Evolutionary conservation across 495 filamentous ascomycete species (phyloP).

Genomic region (Schizothecium vesticola): DNA sequence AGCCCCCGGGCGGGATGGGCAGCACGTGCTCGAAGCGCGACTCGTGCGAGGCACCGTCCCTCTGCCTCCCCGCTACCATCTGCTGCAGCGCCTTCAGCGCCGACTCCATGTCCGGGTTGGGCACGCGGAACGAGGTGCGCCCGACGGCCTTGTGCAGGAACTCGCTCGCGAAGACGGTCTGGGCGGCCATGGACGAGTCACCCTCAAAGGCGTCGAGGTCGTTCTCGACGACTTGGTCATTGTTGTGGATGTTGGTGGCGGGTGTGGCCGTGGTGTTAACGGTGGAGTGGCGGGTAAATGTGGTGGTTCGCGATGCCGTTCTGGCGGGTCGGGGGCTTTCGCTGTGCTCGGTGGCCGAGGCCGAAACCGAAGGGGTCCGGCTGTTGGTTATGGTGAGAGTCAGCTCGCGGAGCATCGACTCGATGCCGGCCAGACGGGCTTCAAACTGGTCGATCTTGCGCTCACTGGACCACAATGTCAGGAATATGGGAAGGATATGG

Average conservation of each 20-base stretch:
- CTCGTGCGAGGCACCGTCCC: slow-evolving; percentile 34
- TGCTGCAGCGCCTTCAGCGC: slow-evolving; percentile 55
- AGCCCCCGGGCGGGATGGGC: slow-evolving; percentile 33
- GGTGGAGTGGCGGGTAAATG: not conserved
- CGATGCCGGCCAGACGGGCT: slow-evolving; percentile 56
- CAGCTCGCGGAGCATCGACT: slow-evolving; percentile 43
- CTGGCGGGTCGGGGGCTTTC: not conserved
- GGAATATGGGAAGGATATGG: not conserved
- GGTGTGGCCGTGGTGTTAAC: slow-evolving; percentile 2
- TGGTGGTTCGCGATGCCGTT: not conserved
- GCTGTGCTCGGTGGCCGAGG: not conserved
- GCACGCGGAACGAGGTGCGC: slow-evolving; percentile 39
- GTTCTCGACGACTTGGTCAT: slow-evolving; percentile 19
- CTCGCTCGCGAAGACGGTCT: slow-evolving; percentile 59
- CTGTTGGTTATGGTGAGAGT: slow-evolving; percentile 20
- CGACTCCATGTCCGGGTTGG: slow-evolving; percentile 49
- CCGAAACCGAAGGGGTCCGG: not conserved
- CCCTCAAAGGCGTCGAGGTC: slow-evolving; percentile 52
- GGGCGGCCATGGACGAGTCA: slow-evolving; percentile 54
- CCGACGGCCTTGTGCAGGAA: slow-evolving; percentile 58
- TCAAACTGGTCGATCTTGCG: slow-evolving; percentile 65
- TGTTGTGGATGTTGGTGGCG: not conserved
- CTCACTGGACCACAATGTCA: slow-evolving; percentile 43
- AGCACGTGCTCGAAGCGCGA: slow-evolving; percentile 41
- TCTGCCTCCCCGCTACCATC: slow-evolving; percentile 48